Base-by-base conservation (phyloP, 257 asterid species). In the Gentiana macrophylla region DNA sequence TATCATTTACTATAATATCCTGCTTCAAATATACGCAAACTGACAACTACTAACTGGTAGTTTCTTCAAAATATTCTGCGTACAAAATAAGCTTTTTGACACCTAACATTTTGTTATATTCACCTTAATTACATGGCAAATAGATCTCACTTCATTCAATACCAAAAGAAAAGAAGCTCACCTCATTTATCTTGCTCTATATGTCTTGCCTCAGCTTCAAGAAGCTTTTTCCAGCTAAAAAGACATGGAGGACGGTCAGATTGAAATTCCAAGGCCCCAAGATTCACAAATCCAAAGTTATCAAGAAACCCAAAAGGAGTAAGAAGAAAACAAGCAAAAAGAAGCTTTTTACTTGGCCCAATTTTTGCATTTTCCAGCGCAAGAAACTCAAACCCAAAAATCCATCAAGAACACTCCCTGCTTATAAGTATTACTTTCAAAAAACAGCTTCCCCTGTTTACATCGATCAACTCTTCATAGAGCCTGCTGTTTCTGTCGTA, bases 391-490 rank as follows among this genome's bases (percentile, higher is more conserved):
- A 74, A 64, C 51, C 13, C 54, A 72, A 60, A 60, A 68, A 61
- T 53, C 59, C 45, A 7, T 10, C 59, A 13, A 79, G 13, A 33
- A 50, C 55, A 34, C 65, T 36, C 8, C 44, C 46, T n/a, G 52
- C 36, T 44, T 65, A 36, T 63, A 65, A 45, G 34, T 12, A 58
- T 13, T 36, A 53, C 52, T 45, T 35, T 37, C 65, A 49, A 13
- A 72, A 57, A 12, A 70, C 50, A 47, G 55, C 77, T 3, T 66
- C 76, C 8, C n/a, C 89, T 0, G 76, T 86, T 33, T 82, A 67
- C 60, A 69, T 87, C 24, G 93, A 87, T 57, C 85, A 77, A 37
- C 80, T 87, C 33, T 82, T 80, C 24, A 59, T 82, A 2, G 74
- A 78, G 37, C 72, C 86, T 8, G 34, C 53, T 1, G 64, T 57